Evolutionary conservation across 1,284 basidiomycete genomes (phyloP), one percentile per base, ranked within the genome.

Genomic region (Amanita bisporigera): DNA sequence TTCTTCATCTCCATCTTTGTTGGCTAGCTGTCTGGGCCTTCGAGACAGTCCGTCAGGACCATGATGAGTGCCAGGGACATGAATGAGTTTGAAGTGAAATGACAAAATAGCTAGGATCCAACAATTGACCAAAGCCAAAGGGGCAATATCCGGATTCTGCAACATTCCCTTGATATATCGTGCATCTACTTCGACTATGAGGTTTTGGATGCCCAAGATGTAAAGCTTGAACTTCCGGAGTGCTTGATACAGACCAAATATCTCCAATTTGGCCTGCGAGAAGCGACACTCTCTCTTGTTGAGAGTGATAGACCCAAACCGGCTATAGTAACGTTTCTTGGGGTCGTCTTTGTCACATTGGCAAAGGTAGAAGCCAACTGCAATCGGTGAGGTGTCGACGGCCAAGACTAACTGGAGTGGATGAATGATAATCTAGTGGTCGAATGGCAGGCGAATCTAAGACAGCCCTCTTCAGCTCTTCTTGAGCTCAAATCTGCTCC

Each of bases 91-190:
- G 63, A 84, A 83, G 15, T 75, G 66, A 60, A 83, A 84, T 0
- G 74, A 74, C 0, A 82, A 63, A 0, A 85, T 84, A 0, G 73
- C 72, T 0, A 74, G 70, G 6, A 85, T 83, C 82, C 84, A 85
- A 0, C 74, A 55, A 54, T 84, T 85, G 3, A 84, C 81, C 1
- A 75, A 73, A 0, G 75, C 74, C 7, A 73, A 79, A 0, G 80
- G 82, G 0, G 75, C 69, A 0, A 82, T 71, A 50, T 83, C 80
- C 0, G 83, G 83, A 21, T 83, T 80, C 49, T 80, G 76, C 4
- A 85, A 70, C 83, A 85, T 85, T 0, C 81, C 82, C 40, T 81
- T 77, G 49, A 85, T 79, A 63, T 82, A 84, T 9, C 73, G 70
- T 0, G 81, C 81, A 62, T 84, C 82, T 0, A 81, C 76, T 65